A percentile compares a stretch with the other conserved stretches of the same genome.
Evolutionary conservation across 805 yeast species (phyloP).

Genomic region (Ogataea polymorpha): DNA sequence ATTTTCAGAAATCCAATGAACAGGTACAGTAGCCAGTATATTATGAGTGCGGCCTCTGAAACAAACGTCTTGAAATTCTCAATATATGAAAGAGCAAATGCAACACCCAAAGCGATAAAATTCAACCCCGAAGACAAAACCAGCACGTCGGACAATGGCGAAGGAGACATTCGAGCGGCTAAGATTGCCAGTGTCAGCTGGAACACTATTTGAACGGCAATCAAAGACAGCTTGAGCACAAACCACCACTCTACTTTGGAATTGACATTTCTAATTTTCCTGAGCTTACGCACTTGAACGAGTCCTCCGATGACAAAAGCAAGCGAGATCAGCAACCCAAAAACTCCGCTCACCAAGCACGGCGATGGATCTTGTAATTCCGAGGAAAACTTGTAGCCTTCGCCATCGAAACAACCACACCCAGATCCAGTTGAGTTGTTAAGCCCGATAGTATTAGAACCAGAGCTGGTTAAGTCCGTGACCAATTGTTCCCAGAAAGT

Average conservation of each 20-base stretch:
- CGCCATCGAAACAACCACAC: constrained; percentile 35
- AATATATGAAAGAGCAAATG: constrained; percentile 56
- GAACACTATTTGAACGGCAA: constrained; percentile 38
- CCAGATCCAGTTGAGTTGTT: neutral
- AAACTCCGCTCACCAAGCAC: constrained; percentile 46
- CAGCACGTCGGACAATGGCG: constrained; percentile 26
- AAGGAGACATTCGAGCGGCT: constrained; percentile 8
- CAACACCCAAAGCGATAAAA: constrained; percentile 46
- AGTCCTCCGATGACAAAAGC: constrained; percentile 38
- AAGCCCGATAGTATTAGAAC: neutral
- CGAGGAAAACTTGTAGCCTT: constrained; percentile 44
- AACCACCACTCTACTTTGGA: constrained; percentile 37
- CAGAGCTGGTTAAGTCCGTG: neutral
- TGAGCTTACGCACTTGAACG: constrained; percentile 34
- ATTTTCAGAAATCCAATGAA: constrained; percentile 47
- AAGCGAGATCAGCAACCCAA: constrained; percentile 35
- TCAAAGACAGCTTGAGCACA: constrained; percentile 40
- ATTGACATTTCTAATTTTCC: constrained; percentile 32
- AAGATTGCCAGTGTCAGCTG: constrained; percentile 25
- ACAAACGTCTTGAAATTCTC: constrained; percentile 67
- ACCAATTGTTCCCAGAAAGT: neutral
- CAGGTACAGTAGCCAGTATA: constrained; percentile 68
- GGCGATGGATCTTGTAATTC: constrained; percentile 47
- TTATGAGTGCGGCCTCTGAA: constrained; percentile 64
- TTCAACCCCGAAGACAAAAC: constrained; percentile 32